Evolutionary conservation across 2,329 filamentous ascomycete genomes (phyloP), one percentile per base, ranked within the genome.

Genomic region (Colletotrichum nymphaeae): DNA sequence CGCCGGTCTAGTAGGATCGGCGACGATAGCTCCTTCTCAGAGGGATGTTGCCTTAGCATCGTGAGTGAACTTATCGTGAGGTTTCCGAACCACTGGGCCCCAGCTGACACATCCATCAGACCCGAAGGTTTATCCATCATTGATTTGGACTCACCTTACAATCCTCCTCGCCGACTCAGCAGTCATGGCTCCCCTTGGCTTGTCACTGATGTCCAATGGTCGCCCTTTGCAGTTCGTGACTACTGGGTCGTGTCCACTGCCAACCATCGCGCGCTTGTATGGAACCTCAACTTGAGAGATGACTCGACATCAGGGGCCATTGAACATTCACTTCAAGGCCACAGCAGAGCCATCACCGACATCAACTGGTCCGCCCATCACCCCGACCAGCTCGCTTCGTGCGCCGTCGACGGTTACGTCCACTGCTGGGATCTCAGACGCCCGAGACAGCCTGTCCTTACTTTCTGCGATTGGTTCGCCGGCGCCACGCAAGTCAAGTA

Each of bases 201-300:
- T 64, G 95, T 98, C 5, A 95, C 96, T 12, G 96, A 98, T 82
- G 95, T 98, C 35, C 96, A 98, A 83, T 98, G 96, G 96, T 98
- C 95, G 12, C 96, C 96, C 1, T 98, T 98, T 81, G 94, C 95
- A 14, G 91, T 90, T 24, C 91, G 95, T 60, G 94, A 97, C 81
- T 95, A 95, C 78, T 98, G 96, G 95, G 93, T 98, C 22, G 94
- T 95, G 46, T 97, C 95, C 72, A 98, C 95, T 1, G 96, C 95
- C 22, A 98, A 98, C 81, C 95, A 98, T 81, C 95, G 97, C 77
- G 97, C 95, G 24, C 87, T 98, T 63, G 94, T 98, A 24, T 98
- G 95, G 95, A 98, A 98, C 81, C 86, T 98, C 73, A 94, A 93
- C 76, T 88, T 95, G 80, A 89, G 91, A 73, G 92, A 94, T 77